Evolutionary conservation across 352 stramenopile species (phyloP).

Genomic region (Phytophthora uliginosa): DNA sequence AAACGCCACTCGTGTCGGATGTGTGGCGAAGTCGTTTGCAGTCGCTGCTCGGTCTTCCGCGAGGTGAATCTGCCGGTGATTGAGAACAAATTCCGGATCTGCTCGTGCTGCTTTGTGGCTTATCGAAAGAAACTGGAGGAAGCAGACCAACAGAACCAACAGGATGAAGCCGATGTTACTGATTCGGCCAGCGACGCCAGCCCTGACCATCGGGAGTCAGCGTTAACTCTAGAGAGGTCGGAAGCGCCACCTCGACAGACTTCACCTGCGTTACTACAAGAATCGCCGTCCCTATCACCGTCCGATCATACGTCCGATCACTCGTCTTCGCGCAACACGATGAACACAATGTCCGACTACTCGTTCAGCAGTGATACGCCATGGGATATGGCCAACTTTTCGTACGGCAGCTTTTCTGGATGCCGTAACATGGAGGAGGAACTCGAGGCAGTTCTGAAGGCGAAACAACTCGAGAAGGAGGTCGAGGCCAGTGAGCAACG

Average conservation of each 20-base stretch:
- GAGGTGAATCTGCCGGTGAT: slow-evolving; percentile 67
- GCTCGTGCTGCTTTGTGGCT: slow-evolving; percentile 76
- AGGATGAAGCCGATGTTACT: slow-evolving; percentile 20
- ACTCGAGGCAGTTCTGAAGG: slow-evolving; percentile 63
- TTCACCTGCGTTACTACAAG: slow-evolving; percentile 9
- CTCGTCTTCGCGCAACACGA: slow-evolving; percentile 42
- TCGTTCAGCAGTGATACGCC: slow-evolving; percentile 47
- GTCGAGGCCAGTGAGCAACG: slow-evolving; percentile 70
- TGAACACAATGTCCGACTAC: slow-evolving; percentile 44
- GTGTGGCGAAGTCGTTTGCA: slow-evolving; percentile 85
- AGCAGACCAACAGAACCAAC: slow-evolving; percentile 13
- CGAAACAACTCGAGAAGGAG: slow-evolving; percentile 75
- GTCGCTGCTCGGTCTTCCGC: slow-evolving; percentile 79
- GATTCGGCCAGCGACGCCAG: slow-evolving; percentile 19
- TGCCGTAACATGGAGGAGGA: slow-evolving; percentile 69
- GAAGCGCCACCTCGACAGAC: not conserved
- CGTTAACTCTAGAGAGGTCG: not conserved
- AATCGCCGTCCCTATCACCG: slow-evolving; percentile 16
- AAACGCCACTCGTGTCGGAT: slow-evolving; percentile 87
- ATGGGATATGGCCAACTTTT: slow-evolving; percentile 20
- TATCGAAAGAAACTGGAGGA: slow-evolving; percentile 61
- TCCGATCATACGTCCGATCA: slow-evolving; percentile 46
- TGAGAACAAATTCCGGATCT: slow-evolving; percentile 76
- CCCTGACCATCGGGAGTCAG: slow-evolving; percentile 9
- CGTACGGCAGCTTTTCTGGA: slow-evolving; percentile 24